Evolutionary conservation across 179 eudicot species (phyloP).

Genomic region (Gypsophila paniculata): DNA sequence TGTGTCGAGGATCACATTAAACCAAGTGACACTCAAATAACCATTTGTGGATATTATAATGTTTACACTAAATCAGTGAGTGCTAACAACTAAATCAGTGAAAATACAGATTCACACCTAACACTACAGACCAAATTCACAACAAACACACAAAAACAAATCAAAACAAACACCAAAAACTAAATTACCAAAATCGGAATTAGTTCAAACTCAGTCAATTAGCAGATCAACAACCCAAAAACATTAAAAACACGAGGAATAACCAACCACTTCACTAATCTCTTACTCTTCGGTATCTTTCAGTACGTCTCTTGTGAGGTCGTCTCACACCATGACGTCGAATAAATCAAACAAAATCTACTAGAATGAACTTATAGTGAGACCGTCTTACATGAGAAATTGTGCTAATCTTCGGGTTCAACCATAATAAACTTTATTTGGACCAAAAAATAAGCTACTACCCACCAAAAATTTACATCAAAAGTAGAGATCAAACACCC

Average conservation of each 20-base stretch:
- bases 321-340: too few relatives aligned
- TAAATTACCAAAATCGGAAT: neutral
- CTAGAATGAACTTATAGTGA: too few relatives aligned
- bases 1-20: neutral
- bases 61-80: neutral
- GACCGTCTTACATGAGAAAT: neutral
- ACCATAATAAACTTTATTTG: neutral
- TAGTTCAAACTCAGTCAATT: constrained; percentile 16
- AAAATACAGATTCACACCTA: constrained; percentile 14
- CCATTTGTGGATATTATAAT: neutral
- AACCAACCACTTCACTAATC: constrained; percentile 5
- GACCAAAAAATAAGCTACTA: neutral
- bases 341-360: too few relatives aligned
- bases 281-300: too few relatives aligned
- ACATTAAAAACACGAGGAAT: neutral
- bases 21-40: neutral
- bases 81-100: neutral
- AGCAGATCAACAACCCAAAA: constrained; percentile 12
- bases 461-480: constrained; percentile 7
- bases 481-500: constrained; percentile 32
- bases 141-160: neutral
- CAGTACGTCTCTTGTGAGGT: too few relatives aligned
- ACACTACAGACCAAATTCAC: constrained; percentile 5
- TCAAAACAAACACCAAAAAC: neutral
- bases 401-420: neutral